Base-by-base conservation (phyloP, 164 flowering plant species). In the Macadamia integrifolia region DNA sequence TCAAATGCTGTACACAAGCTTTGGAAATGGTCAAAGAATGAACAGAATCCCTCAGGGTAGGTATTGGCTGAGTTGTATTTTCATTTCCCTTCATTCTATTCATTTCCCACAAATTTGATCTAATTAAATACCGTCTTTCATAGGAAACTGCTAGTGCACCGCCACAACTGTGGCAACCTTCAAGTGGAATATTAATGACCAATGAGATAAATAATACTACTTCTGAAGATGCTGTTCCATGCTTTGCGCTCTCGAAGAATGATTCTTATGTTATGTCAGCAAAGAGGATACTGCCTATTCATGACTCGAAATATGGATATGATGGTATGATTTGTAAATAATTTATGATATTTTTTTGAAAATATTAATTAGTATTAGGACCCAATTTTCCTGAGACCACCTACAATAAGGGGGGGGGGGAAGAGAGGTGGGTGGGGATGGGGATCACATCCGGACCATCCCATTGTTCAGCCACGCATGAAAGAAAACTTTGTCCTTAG, bases 181-280 rank as follows among this genome's bases (percentile, higher is more conserved):
- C 88, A 48, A 89, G 91, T 71, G 95, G 95, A 56, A 84, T 87
- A 44, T 64, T 85, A 59, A 91, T 91, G 97, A 91, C 91, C 8
- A 91, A 91, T 82, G 92, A 87, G 64, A 77, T 82, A 72, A 83
- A 83, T 65, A 92, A 88, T 15, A 80, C 86, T 52, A 88, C 83
- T 58, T 85, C 85, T 58, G 97, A 91, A 71, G 97, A 93, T 59
- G 85, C 90, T 61, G 87, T 89, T 58, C 81, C 96, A 0, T 91
- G 98, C 80, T 88, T 93, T 83, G 93, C 98, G 57, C 86, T 93
- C 44, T 88, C 97, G 32, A 93, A 93, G 84, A 93, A 93, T 78
- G 96, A 91, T 70, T 86, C 92, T 11, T 93, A 88, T 82, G 90
- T 91, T 9, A 86, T 91, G 91, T 93, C 97, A 50, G 92, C 94